phyloP scores from a whole-genome alignment of 106 monocot species.

The Dactylorhiza incarnata region DNA sequence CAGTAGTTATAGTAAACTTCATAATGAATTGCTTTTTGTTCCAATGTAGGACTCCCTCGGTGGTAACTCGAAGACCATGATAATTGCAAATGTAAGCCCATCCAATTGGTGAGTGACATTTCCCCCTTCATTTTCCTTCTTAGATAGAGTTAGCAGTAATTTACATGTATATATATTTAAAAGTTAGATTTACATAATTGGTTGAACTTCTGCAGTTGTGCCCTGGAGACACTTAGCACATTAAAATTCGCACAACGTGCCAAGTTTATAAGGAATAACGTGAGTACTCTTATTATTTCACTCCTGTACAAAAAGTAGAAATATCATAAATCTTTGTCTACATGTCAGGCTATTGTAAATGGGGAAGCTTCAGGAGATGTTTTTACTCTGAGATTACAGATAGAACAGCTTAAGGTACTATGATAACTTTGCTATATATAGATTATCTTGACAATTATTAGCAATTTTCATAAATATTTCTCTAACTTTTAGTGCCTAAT shows the following conservation, averaged over 20 bases:
- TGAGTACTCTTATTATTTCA: slow-evolving; percentile 17
- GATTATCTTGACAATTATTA: background rate
- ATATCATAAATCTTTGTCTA: background rate
- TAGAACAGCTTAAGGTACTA: slow-evolving; percentile 83
- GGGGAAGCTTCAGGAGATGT: slow-evolving; percentile 97
- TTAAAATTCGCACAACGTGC: slow-evolving; percentile 97
- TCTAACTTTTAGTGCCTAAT: background rate
- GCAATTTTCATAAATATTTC: background rate
- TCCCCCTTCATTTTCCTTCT: background rate
- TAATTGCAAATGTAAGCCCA: slow-evolving; percentile 98
- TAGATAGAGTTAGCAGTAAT: background rate
- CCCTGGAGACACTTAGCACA: slow-evolving; percentile 88
- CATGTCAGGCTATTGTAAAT: slow-evolving; percentile 70
- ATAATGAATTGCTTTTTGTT: slow-evolving; percentile 12
- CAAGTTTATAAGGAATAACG: slow-evolving; percentile 92
- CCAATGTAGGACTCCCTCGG: slow-evolving; percentile 78
- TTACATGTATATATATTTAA: background rate
- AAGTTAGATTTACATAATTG: background rate
- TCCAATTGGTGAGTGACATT: slow-evolving; percentile 70
- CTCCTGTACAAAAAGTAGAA: background rate
- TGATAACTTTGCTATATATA: background rate
- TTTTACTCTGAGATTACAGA: slow-evolving; percentile 70
- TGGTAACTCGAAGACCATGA: slow-evolving; percentile 92
- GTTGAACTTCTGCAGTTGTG: slow-evolving; percentile 41
- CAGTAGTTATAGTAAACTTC: background rate